Percentiles rank a stretch among this genome's conserved stretches.
Conservation (phyloP, 116 monocot species). For the Iris pallida region DNA sequence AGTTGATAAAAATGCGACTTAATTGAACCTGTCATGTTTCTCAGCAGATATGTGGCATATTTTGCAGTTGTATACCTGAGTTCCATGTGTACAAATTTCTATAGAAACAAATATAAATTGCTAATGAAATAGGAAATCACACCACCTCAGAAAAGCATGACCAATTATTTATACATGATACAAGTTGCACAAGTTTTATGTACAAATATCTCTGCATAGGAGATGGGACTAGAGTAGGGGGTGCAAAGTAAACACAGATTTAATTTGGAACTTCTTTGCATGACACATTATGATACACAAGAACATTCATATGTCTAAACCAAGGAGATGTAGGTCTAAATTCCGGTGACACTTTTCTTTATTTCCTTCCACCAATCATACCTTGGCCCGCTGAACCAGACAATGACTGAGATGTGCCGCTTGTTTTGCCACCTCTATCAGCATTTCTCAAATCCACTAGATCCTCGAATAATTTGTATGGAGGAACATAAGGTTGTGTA, state of each 20-base stretch:
- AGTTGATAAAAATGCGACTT: too few species aligned
- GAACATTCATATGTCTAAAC: neutral
- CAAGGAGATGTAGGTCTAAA: neutral
- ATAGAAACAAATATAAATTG: too few species aligned
- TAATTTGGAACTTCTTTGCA: too few species aligned
- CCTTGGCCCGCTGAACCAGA: constrained; percentile 29
- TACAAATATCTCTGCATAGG: constrained; percentile 1
- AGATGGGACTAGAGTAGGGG: too few species aligned
- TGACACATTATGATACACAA: neutral
- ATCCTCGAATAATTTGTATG: constrained; percentile 77
- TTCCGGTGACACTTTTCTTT: neutral
- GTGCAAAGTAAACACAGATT: too few species aligned
- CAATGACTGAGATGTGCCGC: too few species aligned
- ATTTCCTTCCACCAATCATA: constrained; percentile 46
- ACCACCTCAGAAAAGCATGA: too few species aligned
- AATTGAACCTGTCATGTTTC: too few species aligned
- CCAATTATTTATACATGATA: neutral
- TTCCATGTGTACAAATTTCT: too few species aligned
- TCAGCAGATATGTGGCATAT: too few species aligned
- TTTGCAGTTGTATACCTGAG: too few species aligned
- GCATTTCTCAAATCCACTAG: constrained; percentile 57
- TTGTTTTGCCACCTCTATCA: constrained; percentile 50
- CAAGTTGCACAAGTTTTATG: constrained; percentile 6
- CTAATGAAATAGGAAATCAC: too few species aligned
- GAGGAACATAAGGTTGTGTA: constrained; percentile 50